Evolutionary conservation across 208 protist genomes (phyloP).

Genomic region (Herpetomonas samuelpessoai): DNA sequence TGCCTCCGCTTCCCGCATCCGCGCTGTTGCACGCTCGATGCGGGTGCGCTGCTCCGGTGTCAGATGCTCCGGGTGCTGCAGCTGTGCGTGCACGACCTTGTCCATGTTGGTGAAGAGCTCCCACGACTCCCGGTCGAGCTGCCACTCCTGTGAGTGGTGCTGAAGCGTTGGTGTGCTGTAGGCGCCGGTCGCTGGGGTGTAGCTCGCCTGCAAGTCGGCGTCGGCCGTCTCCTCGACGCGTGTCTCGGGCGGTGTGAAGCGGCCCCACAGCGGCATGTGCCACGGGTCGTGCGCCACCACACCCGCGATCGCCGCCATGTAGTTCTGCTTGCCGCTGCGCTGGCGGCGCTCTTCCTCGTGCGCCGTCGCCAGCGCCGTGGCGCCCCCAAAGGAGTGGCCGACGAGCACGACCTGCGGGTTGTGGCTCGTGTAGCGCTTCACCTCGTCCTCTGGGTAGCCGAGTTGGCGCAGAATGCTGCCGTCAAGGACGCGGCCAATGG

Average conservation of each 20-base stretch:
- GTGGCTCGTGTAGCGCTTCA: conserved; percentile 21
- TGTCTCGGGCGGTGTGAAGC: conserved; percentile 38
- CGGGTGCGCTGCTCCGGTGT: conserved; percentile 7
- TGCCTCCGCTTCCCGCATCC: conserved; percentile 6
- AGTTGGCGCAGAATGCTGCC: conserved; percentile 36
- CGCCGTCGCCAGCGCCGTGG: conserved; percentile 51
- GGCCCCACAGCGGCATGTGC: conserved; percentile 43
- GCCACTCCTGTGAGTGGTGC: conserved; percentile 65
- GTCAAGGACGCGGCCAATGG: conserved; percentile 24
- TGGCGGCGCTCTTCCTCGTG: conserved; percentile 23
- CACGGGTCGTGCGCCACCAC: conserved; percentile 73
- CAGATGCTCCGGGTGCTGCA: conserved; percentile 19
- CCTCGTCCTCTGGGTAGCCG: conserved; percentile 25
- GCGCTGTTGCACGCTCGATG: conserved; percentile 2
- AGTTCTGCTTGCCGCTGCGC: conserved; percentile 7
- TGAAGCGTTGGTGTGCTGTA: conserved; percentile 57
- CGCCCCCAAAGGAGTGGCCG: conserved; percentile 85
- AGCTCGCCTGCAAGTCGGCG: not conserved
- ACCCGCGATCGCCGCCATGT: conserved; percentile 2
- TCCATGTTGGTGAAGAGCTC: conserved; percentile 37
- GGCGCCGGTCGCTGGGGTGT: not conserved
- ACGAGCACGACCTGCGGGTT: conserved; percentile 33
- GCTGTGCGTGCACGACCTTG: conserved; percentile 23
- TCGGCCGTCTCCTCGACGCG: conserved; percentile 1
- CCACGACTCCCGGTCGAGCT: conserved; percentile 25